Base-by-base conservation (phyloP, 108 stramenopile species). In the Bacterosira constricta region DNA sequence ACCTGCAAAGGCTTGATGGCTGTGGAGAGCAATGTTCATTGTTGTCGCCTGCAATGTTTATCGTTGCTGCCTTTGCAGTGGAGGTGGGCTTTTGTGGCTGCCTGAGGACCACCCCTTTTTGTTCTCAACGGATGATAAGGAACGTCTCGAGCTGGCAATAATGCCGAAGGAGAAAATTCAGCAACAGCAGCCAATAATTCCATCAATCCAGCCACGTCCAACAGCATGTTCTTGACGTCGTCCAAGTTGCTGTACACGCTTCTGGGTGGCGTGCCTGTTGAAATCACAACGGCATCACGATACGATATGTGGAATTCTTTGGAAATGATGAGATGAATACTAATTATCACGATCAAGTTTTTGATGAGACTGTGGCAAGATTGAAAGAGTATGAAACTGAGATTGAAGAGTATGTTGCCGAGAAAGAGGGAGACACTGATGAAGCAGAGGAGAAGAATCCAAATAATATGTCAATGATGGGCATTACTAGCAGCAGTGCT, bases 161-260 rank as follows among this genome's bases (percentile, higher is more conserved):
- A 27, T 4, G 31, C 27, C 36, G 69, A 18, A 1, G 59, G 37
- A 12, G 34, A 10, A 36, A 38, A 52, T 23, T n/a, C 42, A n/a
- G n/a, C 29, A 63, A 66, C 35, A 15, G 23, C 4, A 37, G 18
- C 12, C 75, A 80, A 83, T 64, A 75, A 29, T n/a, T 34, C 53
- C 1, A 34, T 73, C n/a, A 59, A 79, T 34, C 37, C 50, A 13
- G 73, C 82, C 26, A 62, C 75, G 4, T 18, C 66, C 30, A 73
- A 57, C 21, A 82, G 71, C 58, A 66, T 62, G 32, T 63, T 86
- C 13, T 76, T 90, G 18, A 73, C 79, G 4, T 88, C 86, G 9
- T 86, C 89, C 5, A 82, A 83, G 37, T 64, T 84, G 23, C 51
- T 78, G 29, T 93, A 76, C 64, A 73, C 69, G 0, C 45, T 96